Conservation (phyloP, 2,329 filamentous ascomycete genomes). For the Tetracladium maxilliforme region DNA sequence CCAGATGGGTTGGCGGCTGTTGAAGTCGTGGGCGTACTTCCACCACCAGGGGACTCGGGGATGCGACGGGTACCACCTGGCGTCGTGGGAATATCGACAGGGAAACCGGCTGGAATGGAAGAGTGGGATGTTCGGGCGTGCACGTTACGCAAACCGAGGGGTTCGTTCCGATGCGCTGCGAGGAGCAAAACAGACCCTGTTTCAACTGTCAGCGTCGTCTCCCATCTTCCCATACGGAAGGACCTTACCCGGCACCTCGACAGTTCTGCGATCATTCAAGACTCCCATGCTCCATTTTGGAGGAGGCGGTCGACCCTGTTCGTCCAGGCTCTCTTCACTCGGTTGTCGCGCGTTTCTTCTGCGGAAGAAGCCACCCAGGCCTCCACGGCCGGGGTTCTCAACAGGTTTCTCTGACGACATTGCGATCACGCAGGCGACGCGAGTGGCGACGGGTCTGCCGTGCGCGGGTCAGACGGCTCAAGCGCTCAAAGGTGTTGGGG, state of each 20-base stretch:
- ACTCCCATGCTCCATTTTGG: conserved; percentile 59
- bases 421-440: no score
- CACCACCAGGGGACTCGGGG: conserved; percentile 7
- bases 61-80: conserved; percentile 1
- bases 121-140: conserved; percentile 43
- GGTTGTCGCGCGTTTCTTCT: no score
- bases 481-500: no score
- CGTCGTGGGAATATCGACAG: conserved; percentile 16
- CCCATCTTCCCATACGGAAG: no score
- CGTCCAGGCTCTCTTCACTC: no score
- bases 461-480: no score
- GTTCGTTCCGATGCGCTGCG: conserved; percentile 38
- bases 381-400: no score
- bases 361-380: no score
- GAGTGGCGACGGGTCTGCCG: no score
- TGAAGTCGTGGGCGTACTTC: conserved; percentile 10
- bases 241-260: conserved; percentile 68
- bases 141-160: conserved; percentile 40
- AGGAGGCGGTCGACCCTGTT: no score
- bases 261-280: conserved; percentile 63
- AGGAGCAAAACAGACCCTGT: conserved; percentile 43
- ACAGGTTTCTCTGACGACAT: no score
- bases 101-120: conserved; percentile 32
- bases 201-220: no score
- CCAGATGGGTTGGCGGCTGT: conserved; percentile 8